A percentile compares a stretch with the other conserved stretches of the same genome.
Conservation (phyloP, 139 green algal species). For the Coelastrella sp. region DNA sequence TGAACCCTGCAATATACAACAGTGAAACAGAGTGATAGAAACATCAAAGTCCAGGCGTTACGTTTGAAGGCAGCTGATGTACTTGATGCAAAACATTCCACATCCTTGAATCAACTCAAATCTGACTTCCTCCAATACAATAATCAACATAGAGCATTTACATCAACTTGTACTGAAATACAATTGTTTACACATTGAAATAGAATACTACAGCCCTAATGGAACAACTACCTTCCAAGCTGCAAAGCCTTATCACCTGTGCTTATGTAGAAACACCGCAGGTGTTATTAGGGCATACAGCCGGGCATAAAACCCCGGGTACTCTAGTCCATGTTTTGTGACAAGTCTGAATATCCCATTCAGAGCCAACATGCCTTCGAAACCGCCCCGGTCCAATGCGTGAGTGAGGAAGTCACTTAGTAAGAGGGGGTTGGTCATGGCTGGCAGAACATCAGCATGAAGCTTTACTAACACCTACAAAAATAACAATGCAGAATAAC, state of each 20-base stretch:
- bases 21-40: too few species aligned
- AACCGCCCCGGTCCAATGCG: conserved; percentile 64
- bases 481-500: background rate
- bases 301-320: conserved; percentile 85
- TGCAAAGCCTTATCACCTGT: too few species aligned
- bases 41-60: too few species aligned
- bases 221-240: too few species aligned
- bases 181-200: too few species aligned
- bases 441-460: conserved; percentile 81
- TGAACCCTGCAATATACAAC: conserved; percentile 66
- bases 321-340: conserved; percentile 93
- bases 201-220: too few species aligned
- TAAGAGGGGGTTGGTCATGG: conserved; percentile 80
- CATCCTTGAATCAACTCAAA: too few species aligned
- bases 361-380: conserved; percentile 92
- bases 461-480: conserved; percentile 70
- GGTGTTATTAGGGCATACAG: conserved; percentile 85
- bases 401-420: conserved; percentile 86
- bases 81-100: too few species aligned
- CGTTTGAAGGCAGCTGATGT: too few species aligned
- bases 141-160: too few species aligned
- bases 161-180: too few species aligned
- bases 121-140: too few species aligned
- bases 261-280: conserved; percentile 48
- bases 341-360: conserved; percentile 94